Conservation (phyloP, 345 rosid species). For the Psidium guajava region DNA sequence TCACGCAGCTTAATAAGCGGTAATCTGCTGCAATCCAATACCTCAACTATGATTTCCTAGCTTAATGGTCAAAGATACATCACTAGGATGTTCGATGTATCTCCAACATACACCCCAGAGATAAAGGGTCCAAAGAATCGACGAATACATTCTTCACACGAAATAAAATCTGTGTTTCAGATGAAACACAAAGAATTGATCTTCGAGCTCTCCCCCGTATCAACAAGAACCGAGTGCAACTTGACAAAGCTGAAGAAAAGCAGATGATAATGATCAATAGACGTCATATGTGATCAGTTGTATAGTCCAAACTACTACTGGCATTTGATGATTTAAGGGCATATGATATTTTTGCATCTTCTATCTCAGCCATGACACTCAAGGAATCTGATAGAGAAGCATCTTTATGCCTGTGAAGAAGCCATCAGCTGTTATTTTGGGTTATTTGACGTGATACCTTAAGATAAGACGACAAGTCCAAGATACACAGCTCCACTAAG, state of each 20-base stretch:
- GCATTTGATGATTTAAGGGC: neutral
- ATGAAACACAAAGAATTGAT: neutral
- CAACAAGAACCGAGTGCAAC: neutral
- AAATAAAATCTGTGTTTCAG: neutral
- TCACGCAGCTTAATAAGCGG: neutral
- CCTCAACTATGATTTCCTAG: neutral
- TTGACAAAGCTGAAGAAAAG: neutral
- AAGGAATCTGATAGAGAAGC: neutral
- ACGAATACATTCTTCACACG: neutral
- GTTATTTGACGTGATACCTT: constrained; percentile 21
- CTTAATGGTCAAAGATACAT: neutral
- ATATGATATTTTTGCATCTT: neutral
- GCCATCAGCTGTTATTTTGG: neutral
- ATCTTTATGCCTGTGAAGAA: neutral
- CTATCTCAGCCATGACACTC: neutral
- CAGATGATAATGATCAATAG: neutral
- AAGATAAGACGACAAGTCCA: constrained; percentile 82
- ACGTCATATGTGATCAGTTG: neutral
- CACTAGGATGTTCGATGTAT: neutral
- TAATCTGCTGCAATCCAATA: neutral
- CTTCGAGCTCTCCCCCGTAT: neutral
- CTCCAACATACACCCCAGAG: neutral
- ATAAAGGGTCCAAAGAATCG: neutral
- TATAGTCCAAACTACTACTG: neutral
- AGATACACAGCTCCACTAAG: constrained; percentile 69